A percentile compares a stretch with the other conserved stretches of the same genome.
These are phyloP conservation scores for Moelleriella libera DNA, from an alignment of 2,329 filamentous ascomycete species.

Conservation along the genomic window DNA sequence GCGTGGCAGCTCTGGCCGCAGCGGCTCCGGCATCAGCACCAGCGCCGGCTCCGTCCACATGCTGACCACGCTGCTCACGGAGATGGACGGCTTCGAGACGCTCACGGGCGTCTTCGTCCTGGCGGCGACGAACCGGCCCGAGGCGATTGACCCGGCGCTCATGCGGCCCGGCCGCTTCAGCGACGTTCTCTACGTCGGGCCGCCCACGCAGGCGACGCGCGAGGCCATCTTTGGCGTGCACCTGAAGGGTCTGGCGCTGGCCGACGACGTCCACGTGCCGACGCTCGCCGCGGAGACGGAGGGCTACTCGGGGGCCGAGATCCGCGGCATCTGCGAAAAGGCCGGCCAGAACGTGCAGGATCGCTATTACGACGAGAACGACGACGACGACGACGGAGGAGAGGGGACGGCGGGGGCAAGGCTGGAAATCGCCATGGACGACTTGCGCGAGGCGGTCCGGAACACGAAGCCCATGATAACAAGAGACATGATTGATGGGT, in stretches of 20 bases:
- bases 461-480: constrained; percentile 41
- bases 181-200: constrained; percentile 70
- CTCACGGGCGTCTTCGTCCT: constrained; percentile 74
- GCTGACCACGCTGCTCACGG: constrained; percentile 76
- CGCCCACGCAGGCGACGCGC: constrained; percentile 59
- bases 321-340: constrained; percentile 39
- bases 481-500: too few relatives aligned
- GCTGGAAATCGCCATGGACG: constrained; percentile 23
- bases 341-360: constrained; percentile 29
- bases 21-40: constrained; percentile 22
- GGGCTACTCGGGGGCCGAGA: constrained; percentile 77
- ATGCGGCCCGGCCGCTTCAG: constrained; percentile 79
- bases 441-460: constrained; percentile 33
- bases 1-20: constrained; percentile 11
- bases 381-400: constrained; percentile 4
- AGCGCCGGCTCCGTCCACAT: constrained; percentile 55
- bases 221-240: constrained; percentile 63
- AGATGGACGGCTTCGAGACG: constrained; percentile 90
- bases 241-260: constrained; percentile 44
- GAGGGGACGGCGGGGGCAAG: constrained; percentile 12
- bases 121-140: constrained; percentile 82
- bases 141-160: constrained; percentile 72
- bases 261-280: constrained; percentile 49
- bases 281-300: constrained; percentile 51
- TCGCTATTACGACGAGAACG: constrained; percentile 5